Evolutionary conservation across 306 rosid genomes (phyloP).

Genomic region (Sphenostylis stenocarpa): DNA sequence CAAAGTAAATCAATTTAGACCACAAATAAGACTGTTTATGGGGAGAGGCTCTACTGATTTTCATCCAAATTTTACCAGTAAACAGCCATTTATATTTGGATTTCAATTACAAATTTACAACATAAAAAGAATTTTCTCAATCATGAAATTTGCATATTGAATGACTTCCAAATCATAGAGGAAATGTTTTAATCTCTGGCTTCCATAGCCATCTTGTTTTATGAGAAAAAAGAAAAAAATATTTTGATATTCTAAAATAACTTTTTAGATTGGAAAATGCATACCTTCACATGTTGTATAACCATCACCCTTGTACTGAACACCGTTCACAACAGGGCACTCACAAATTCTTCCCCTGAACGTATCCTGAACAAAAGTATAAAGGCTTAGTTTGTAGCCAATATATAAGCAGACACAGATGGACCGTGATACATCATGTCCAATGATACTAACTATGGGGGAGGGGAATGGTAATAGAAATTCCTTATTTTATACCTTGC

Average conservation of each 20-base stretch:
- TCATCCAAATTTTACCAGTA: not conserved
- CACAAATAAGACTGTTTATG: not conserved
- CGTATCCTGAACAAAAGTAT: constrained; percentile 68
- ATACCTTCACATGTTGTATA: constrained; percentile 79
- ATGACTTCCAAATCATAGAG: not conserved
- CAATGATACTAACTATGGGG: not conserved
- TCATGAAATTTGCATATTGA: not conserved
- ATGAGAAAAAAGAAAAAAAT: not conserved
- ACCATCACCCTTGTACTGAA: constrained; percentile 89
- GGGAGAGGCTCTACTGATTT: not conserved
- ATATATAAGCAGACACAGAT: not conserved
- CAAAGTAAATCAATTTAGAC: not conserved
- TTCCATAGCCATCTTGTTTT: not conserved
- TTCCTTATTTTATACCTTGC: constrained; percentile 63
- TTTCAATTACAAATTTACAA: not conserved
- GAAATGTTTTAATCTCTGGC: not conserved
- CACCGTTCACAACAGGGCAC: constrained; percentile 81
- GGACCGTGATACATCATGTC: not conserved
- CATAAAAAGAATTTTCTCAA: not conserved
- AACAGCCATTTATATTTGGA: not conserved
- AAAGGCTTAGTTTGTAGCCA: not conserved
- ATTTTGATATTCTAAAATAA: constrained; percentile 4
- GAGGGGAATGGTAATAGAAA: not conserved
- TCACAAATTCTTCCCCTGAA: constrained; percentile 95
- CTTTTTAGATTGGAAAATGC: not conserved